Evolutionary conservation across 345 rosid genomes (phyloP).

Genomic region (Cardamine occulta): DNA sequence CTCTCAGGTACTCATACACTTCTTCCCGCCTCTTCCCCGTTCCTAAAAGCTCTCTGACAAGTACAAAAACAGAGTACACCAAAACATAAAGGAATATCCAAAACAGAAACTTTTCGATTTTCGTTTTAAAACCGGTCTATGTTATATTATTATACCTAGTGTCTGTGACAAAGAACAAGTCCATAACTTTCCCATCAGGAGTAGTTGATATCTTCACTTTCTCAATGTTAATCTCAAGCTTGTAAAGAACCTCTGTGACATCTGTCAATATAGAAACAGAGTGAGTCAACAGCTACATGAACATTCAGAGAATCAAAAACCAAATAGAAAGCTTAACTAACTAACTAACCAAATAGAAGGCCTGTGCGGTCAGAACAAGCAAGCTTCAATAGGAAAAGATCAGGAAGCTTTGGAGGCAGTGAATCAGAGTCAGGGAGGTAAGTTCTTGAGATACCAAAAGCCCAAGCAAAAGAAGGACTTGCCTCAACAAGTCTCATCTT

Average conservation of each 20-base stretch:
- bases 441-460: conserved; percentile 65
- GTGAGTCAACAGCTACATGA: too few species aligned
- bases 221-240: conserved; percentile 83
- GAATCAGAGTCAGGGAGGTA: conserved; percentile 61
- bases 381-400: conserved; percentile 79
- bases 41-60: conserved; percentile 78
- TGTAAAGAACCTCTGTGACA: conserved; percentile 76
- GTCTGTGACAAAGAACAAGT: conserved; percentile 91
- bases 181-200: conserved; percentile 93
- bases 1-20: conserved; percentile 52
- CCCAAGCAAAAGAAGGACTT: conserved; percentile 80
- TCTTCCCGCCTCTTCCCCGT: conserved; percentile 72
- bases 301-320: conserved; percentile 8
- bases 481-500: conserved; percentile 78
- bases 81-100: background rate
- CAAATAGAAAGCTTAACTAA: background rate
- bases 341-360: conserved; percentile 83
- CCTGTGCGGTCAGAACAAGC: conserved; percentile 80
- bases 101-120: too few species aligned
- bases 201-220: conserved; percentile 97
- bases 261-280: conserved; percentile 51
- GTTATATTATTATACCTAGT: conserved; percentile 57
- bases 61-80: conserved; percentile 22
- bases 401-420: conserved; percentile 66
- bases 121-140: background rate